Percentiles rank a stretch among this genome's conserved stretches.
These are phyloP conservation scores for Aspergillus sclerotiicarbonarius DNA, from an alignment of 495 filamentous ascomycete species.

Conservation along the genomic window DNA sequence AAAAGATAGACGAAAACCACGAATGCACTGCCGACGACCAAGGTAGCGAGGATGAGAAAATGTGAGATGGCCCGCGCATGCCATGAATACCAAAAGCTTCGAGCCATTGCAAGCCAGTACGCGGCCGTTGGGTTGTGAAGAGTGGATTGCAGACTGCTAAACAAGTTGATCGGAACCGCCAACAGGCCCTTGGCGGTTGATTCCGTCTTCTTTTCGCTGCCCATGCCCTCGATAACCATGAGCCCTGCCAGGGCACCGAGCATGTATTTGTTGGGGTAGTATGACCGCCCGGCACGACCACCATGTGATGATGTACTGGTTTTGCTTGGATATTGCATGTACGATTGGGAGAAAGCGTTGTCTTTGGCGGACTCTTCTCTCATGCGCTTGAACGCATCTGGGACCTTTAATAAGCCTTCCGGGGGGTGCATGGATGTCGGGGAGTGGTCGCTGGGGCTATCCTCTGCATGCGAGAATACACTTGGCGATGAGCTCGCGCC, in stretches of 20 bases:
- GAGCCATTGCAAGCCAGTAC: slow-evolving; percentile 28
- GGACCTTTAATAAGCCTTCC: slow-evolving; percentile 73
- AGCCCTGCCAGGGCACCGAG: slow-evolving; percentile 86
- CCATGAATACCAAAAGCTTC: slow-evolving; percentile 39
- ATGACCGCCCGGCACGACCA: slow-evolving; percentile 36
- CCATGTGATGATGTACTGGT: slow-evolving; percentile 8
- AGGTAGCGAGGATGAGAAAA: slow-evolving; percentile 54
- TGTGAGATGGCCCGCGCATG: slow-evolving; percentile 43
- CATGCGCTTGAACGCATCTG: slow-evolving; percentile 74
- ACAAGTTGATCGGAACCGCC: slow-evolving; percentile 58
- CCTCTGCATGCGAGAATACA: slow-evolving; percentile 44
- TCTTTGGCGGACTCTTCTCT: slow-evolving; percentile 39
- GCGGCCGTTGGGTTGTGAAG: slow-evolving; percentile 24
- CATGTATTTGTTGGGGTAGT: slow-evolving; percentile 72
- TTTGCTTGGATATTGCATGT: slow-evolving; percentile 34
- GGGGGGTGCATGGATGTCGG: slow-evolving; percentile 26
- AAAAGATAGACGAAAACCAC: slow-evolving; percentile 69
- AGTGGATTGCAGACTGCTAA: slow-evolving; percentile 34
- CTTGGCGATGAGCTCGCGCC: slow-evolving; percentile 39
- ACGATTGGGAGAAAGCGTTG: slow-evolving; percentile 42
- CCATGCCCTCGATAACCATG: slow-evolving; percentile 81
- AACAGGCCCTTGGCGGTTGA: slow-evolving; percentile 69
- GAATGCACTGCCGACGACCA: slow-evolving; percentile 65
- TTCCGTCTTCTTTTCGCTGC: slow-evolving; percentile 51
- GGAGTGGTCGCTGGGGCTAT: slow-evolving; percentile 28